Base-by-base conservation (phyloP, 257 asterid genomes). In the Solanum gandarillasii region DNA sequence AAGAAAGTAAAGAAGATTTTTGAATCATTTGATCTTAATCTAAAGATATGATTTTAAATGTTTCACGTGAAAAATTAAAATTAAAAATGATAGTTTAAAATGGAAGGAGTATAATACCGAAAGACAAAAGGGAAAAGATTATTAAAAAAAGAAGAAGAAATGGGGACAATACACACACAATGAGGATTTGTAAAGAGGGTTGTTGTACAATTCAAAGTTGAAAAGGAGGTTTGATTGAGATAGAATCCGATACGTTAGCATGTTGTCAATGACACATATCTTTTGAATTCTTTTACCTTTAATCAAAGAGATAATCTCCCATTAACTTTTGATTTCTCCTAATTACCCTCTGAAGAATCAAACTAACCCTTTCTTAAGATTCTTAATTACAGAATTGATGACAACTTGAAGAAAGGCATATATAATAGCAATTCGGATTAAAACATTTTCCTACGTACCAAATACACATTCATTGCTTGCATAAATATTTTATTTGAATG, bases 51-150 rank as follows among this genome's bases (percentile, higher is more conserved):
- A 29, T 29, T 29, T 29, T 29, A 29, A 29, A 29, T 29, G 31
- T 29, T 29, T 55, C 25, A 55, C 5, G 10, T 18, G 25, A 18
- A 18, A 52, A 52, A 6, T 16, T 55, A 18, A 6, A 55, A 55
- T 18, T 0, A 6, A 52, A 18, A 0, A 52, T 36, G n/a, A 52
- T 0, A 16, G 1, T 16, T 16, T 16, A 0, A 52, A 58, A 21
- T 0, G 12, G 5, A 21, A 0, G 4, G 27, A 21, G 7, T 71
- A 29, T 31, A 29, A 14, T 71, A 31, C n/a, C 21, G 4, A 29
- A 71, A 71, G 12, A 71, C n/a, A 3, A 7, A 71, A 71, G 10
- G 78, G 8, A 72, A 72, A 72, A 72, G 43, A 72, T 32, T 18
- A 9, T 60, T 23, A 31, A 70, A 31, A 14, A 12, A 32, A 32